Base-by-base conservation (phyloP, 768 basidiomycete species). In the Leucocoprinus leucothites region DNA sequence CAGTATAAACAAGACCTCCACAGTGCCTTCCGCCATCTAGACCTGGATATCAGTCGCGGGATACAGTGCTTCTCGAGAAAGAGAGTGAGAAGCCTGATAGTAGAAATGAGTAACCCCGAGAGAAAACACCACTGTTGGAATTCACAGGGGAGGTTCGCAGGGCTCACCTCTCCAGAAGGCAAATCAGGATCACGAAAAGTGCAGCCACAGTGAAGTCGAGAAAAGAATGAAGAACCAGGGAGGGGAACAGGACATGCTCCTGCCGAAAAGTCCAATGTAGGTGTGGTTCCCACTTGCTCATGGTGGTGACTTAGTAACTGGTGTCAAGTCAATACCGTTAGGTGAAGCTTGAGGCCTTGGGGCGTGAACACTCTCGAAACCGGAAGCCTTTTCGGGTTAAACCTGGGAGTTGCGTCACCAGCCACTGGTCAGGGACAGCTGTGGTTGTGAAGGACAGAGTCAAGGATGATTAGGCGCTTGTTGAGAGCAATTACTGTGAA, bases 1-100 rank as follows among this genome's bases (percentile, higher is more conserved):
- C 81, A 81, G 64, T 86, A 87, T 38, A 87, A 51, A 11, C 62
- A 61, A 4, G 83, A 67, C 50, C 77, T 74, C 84, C 85, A 87
- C 3, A 78, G 57, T 16, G 82, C 81, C 21, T 67, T 69, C 36
- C 68, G 69, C 54, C 78, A 60, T 25, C 78, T 75, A 21, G 81
- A 77, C 36, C 69, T 69, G 31, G 69, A 68, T 11, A 73, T 62
- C 35, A 63, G 62, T 9, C 56, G 66, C n/a, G 84, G 84, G 9
- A 60, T 62, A 76, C 81, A 75, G n/a, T 74, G 71, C 55, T 71
- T 78, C 46, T 79, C 77, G 43, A 77, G 69, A 9, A 76, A 67
- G 24, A 77, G 77, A 1, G 83, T 78, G 13, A 86, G 57, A 9
- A 78, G 60, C 58, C 86, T 87, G 25, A 13, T 16, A 11, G 31